phyloP scores from a whole-genome alignment of 2,329 filamentous ascomycete genomes.

The Hypoxylon sp. region DNA sequence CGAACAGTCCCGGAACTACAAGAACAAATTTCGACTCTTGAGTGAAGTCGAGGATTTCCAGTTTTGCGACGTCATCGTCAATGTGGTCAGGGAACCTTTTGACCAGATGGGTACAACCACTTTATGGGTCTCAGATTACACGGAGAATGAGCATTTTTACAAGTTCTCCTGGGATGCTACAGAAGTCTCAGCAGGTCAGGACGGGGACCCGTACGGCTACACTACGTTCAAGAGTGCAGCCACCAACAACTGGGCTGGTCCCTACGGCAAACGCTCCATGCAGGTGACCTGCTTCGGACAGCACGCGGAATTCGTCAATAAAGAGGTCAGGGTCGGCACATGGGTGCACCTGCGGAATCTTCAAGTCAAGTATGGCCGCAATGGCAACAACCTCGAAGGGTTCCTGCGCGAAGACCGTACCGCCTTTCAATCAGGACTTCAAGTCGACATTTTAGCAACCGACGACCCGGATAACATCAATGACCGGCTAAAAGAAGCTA shows the following conservation, averaged over 20 bases:
- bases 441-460: conserved; percentile 65
- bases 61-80: conserved; percentile 78
- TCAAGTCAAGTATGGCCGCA: conserved; percentile 70
- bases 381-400: conserved; percentile 74
- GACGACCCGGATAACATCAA: conserved; percentile 59
- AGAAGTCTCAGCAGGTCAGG: conserved; percentile 52
- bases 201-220: conserved; percentile 71
- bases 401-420: conserved; percentile 72
- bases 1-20: conserved; percentile 58
- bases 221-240: conserved; percentile 51
- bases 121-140: conserved; percentile 87
- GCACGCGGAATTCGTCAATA: conserved; percentile 71
- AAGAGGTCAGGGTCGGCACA: conserved; percentile 67
- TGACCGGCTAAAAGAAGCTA: conserved; percentile 66
- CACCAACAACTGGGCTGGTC: conserved; percentile 73
- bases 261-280: conserved; percentile 78
- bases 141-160: conserved; percentile 74
- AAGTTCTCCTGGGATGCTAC: conserved; percentile 57
- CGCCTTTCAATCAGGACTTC: conserved; percentile 61
- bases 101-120: conserved; percentile 62
- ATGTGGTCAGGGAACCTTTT: conserved; percentile 71
- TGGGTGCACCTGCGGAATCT: conserved; percentile 79
- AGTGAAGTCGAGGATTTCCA: conserved; percentile 67
- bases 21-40: conserved; percentile 73
- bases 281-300: conserved; percentile 78